phyloP scores from a whole-genome alignment of 371 early-diverging fungal genomes.

The Rhizomucor miehei region DNA sequence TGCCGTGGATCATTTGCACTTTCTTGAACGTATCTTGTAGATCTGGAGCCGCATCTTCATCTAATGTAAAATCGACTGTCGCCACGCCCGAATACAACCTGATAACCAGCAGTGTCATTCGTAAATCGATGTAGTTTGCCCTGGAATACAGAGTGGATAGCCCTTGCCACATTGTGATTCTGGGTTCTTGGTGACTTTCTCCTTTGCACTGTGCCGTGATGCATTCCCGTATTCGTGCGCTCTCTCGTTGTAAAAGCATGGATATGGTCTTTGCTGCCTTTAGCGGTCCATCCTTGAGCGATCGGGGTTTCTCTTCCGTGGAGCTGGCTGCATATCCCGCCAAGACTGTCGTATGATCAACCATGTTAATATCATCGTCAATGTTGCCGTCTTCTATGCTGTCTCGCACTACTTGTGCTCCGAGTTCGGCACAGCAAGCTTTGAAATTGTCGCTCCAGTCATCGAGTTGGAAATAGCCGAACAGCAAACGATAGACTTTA shows the following conservation, averaged over 20 bases:
- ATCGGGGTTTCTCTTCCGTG: slow-evolving; percentile 11
- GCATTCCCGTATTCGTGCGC: not conserved
- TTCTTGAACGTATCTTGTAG: not conserved
- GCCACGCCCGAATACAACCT: not conserved
- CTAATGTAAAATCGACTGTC: slow-evolving; percentile 4
- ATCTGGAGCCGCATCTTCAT: not conserved
- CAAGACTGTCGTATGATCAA: slow-evolving; percentile 15
- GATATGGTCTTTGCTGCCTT: slow-evolving; percentile 17
- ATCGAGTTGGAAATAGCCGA: slow-evolving; percentile 39
- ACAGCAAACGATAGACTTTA: slow-evolving; percentile 26
- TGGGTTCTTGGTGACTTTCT: not conserved
- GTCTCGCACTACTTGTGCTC: slow-evolving; percentile 21
- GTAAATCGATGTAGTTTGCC: not conserved
- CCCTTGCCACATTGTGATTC: slow-evolving; percentile 1
- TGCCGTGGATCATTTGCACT: not conserved
- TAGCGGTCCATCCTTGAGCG: slow-evolving; percentile 22
- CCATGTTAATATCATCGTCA: slow-evolving; percentile 20
- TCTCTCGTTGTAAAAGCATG: slow-evolving; percentile 2
- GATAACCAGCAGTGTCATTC: not conserved
- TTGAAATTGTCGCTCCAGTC: slow-evolving; percentile 30
- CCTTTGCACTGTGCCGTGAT: slow-evolving; percentile 4
- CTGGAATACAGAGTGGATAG: not conserved
- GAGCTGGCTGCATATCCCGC: slow-evolving; percentile 15
- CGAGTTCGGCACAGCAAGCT: slow-evolving; percentile 33
- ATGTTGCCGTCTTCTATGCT: too few species aligned